phyloP scores from a whole-genome alignment of 306 rosid species.

The Castanea mollissima region DNA sequence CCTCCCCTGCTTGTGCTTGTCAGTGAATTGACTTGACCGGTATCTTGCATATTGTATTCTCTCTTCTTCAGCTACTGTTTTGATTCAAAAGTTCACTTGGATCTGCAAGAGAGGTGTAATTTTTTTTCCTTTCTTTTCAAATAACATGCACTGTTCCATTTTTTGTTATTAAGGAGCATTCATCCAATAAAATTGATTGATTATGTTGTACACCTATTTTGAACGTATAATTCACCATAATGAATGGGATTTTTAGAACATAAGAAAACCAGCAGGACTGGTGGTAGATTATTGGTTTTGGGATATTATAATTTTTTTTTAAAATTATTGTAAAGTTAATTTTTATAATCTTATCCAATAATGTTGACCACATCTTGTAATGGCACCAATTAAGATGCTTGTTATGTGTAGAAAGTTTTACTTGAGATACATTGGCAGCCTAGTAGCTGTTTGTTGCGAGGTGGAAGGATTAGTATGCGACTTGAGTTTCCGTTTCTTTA shows the following conservation, averaged over 20 bases:
- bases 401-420: too few species aligned
- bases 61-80: slow-evolving; percentile 8
- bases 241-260: not conserved
- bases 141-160: not conserved
- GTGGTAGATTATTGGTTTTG: not conserved
- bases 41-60: not conserved
- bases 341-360: too few species aligned
- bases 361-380: too few species aligned
- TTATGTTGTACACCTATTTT: not conserved
- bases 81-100: not conserved
- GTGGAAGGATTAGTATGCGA: too few species aligned
- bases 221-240: not conserved
- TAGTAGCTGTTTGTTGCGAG: too few species aligned
- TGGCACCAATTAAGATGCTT: too few species aligned
- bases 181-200: not conserved
- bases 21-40: slow-evolving; percentile 5
- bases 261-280: not conserved
- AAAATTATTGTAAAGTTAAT: not conserved
- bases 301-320: not conserved
- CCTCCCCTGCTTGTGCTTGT: slow-evolving; percentile 10
- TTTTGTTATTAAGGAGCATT: not conserved
- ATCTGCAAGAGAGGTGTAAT: not conserved
- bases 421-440: too few species aligned
- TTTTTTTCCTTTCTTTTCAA: not conserved
- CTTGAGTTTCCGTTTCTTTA: too few species aligned